Percentiles rank a stretch among this genome's conserved stretches.
phyloP scores from a whole-genome alignment of 805 yeast genomes.

The Myxozyma monticola region DNA sequence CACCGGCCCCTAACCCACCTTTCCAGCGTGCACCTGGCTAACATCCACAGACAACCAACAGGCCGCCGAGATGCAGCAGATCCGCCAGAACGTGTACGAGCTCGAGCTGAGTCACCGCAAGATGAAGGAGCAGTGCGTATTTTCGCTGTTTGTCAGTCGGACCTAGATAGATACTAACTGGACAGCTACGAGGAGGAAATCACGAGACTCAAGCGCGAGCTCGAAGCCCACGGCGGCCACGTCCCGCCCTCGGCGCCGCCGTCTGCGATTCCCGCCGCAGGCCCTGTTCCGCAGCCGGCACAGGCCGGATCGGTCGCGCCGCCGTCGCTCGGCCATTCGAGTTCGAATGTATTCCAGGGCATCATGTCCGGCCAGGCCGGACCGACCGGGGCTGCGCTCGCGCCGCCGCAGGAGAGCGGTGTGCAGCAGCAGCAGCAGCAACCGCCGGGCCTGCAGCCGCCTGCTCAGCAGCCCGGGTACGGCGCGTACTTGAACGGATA shows the following conservation, averaged over 20 bases:
- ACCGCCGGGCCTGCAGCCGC: slow-evolving; percentile 36
- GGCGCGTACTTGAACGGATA: neutral
- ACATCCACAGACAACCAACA: slow-evolving; percentile 65
- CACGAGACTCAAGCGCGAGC: slow-evolving; percentile 75
- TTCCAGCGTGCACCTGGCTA: neutral
- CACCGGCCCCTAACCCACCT: slow-evolving; percentile 1
- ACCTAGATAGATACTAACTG: neutral
- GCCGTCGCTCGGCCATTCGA: slow-evolving; percentile 36
- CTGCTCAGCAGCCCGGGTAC: slow-evolving; percentile 22
- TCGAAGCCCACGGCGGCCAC: slow-evolving; percentile 77
- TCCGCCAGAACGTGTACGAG: slow-evolving; percentile 90
- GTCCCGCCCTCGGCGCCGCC: slow-evolving; percentile 45
- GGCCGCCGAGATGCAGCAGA: slow-evolving; percentile 88
- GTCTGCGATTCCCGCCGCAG: slow-evolving; percentile 34
- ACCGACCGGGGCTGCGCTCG: slow-evolving; percentile 31
- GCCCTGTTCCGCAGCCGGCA: slow-evolving; percentile 15
- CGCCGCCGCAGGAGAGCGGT: slow-evolving; percentile 34
- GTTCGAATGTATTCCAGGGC: slow-evolving; percentile 37
- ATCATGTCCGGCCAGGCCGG: slow-evolving; percentile 39
- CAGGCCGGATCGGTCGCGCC: slow-evolving; percentile 25
- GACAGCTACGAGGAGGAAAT: slow-evolving; percentile 84
- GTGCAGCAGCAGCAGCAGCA: slow-evolving; percentile 34
- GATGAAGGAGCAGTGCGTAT: slow-evolving; percentile 71
- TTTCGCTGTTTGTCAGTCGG: neutral
- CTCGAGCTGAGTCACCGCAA: slow-evolving; percentile 91